phyloP scores from a whole-genome alignment of 805 yeast genomes.

The Spathaspora hagerdaliae region DNA sequence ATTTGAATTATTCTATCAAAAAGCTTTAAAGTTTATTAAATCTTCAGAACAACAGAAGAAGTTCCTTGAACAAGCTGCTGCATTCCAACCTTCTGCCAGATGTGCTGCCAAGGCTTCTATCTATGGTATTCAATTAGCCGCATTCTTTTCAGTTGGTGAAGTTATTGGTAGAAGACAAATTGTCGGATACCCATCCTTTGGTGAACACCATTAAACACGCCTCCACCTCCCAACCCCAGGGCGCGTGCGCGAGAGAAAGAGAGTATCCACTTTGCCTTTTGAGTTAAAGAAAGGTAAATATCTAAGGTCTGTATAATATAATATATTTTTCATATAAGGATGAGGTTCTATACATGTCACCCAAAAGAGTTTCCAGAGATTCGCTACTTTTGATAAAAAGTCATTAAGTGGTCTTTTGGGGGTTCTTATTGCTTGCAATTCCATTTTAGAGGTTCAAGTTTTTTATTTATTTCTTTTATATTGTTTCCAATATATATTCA shows the following conservation, averaged over 20 bases:
- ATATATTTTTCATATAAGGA: too few species aligned
- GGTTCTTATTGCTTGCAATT: background rate
- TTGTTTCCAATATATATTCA: background rate
- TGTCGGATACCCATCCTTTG: conserved; percentile 77
- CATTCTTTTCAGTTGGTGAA: conserved; percentile 93
- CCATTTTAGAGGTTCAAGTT: background rate
- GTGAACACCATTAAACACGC: conserved; percentile 47
- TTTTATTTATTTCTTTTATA: background rate
- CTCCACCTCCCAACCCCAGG: too few species aligned
- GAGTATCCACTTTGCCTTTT: too few species aligned
- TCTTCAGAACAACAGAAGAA: conserved; percentile 56
- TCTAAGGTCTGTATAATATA: too few species aligned
- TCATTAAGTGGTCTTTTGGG: background rate
- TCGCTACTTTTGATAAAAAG: too few species aligned
- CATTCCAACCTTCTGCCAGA: conserved; percentile 48
- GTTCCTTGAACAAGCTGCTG: conserved; percentile 42
- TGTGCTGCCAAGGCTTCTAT: conserved; percentile 65
- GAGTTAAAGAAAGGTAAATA: too few species aligned
- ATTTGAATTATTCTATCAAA: conserved; percentile 69
- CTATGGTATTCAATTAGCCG: conserved; percentile 77
- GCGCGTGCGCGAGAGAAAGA: too few species aligned
- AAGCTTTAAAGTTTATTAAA: conserved; percentile 32
- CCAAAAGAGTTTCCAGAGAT: too few species aligned
- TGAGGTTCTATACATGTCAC: too few species aligned
- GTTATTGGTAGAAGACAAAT: conserved; percentile 92